Evolutionary conservation across 805 yeast species (phyloP).

Genomic region (Metschnikowia cerradonensis): DNA sequence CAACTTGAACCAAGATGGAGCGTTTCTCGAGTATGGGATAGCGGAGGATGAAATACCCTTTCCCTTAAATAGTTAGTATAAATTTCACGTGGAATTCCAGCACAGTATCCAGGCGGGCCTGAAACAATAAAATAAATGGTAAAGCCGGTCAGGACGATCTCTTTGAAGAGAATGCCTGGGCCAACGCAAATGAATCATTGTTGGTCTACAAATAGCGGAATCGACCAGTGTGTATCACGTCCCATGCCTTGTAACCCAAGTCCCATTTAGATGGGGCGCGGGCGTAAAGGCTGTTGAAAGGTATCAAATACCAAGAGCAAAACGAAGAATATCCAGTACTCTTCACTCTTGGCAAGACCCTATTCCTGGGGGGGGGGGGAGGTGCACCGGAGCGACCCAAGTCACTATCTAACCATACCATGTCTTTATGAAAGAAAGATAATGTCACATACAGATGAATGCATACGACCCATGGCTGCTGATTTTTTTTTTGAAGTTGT

Average conservation of each 20-base stretch:
- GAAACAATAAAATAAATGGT: neutral
- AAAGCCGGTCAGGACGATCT: too few relatives aligned
- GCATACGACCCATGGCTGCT: constrained; percentile 98
- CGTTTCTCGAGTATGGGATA: constrained; percentile 97
- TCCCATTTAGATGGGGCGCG: neutral
- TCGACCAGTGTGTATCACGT: constrained; percentile 38
- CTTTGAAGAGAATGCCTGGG: neutral
- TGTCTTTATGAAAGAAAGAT: constrained; percentile 8
- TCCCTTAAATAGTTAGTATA: constrained; percentile 55
- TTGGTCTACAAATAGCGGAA: constrained; percentile 44
- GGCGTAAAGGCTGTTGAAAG: neutral
- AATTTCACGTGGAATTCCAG: neutral
- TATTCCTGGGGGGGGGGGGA: constrained; percentile 18
- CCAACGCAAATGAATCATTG: neutral
- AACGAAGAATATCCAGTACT: constrained; percentile 12
- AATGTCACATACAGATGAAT: constrained; percentile 81
- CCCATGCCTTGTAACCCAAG: neutral
- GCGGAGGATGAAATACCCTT: constrained; percentile 99
- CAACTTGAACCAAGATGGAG: constrained; percentile 99
- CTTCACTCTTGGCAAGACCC: constrained; percentile 31
- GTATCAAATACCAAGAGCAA: constrained; percentile 26
- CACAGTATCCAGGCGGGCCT: constrained; percentile 4
- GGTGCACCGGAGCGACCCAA: constrained; percentile 24
- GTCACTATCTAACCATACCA: constrained; percentile 23
- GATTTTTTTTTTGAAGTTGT: constrained; percentile 32